phyloP scores from a whole-genome alignment of 2,329 filamentous ascomycete genomes.

The Xylaria sp. region DNA sequence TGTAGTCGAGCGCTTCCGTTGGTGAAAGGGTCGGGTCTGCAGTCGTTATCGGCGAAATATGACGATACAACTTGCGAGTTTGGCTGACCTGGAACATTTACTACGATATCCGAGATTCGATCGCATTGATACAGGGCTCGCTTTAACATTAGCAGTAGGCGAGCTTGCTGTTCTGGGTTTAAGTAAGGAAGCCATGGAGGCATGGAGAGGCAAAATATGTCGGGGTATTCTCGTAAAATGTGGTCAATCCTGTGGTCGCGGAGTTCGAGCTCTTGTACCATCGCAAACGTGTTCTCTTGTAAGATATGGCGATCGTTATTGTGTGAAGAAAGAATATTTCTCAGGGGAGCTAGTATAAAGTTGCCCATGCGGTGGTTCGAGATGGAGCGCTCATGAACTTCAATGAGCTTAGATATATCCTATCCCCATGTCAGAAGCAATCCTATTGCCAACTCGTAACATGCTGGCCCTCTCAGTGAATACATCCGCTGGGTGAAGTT shows the following conservation, averaged over 20 bases:
- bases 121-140: slow-evolving; percentile 36
- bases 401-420: slow-evolving; percentile 15
- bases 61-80: background rate
- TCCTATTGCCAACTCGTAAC: background rate
- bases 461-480: background rate
- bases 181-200: slow-evolving; percentile 25
- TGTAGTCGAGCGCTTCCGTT: slow-evolving; percentile 24
- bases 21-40: slow-evolving; percentile 25
- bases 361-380: slow-evolving; percentile 9
- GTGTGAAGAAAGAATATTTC: slow-evolving; percentile 33
- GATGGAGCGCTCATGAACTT: slow-evolving; percentile 31
- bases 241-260: slow-evolving; percentile 28
- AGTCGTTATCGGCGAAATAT: background rate
- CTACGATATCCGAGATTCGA: slow-evolving; percentile 38
- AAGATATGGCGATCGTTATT: slow-evolving; percentile 21
- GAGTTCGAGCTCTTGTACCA: slow-evolving; percentile 33
- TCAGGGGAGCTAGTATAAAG: slow-evolving; percentile 21
- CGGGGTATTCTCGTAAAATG: slow-evolving; percentile 21
- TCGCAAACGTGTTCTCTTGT: slow-evolving; percentile 24
- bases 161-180: slow-evolving; percentile 14
- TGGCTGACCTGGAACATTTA: slow-evolving; percentile 16
- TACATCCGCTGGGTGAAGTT: background rate
- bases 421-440: slow-evolving; percentile 12
- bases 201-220: slow-evolving; percentile 5
- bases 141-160: slow-evolving; percentile 22